Percentiles rank a stretch among this genome's conserved stretches.
Evolutionary conservation across 495 filamentous ascomycete species (phyloP).

Genomic region (Tuber magnatum): DNA sequence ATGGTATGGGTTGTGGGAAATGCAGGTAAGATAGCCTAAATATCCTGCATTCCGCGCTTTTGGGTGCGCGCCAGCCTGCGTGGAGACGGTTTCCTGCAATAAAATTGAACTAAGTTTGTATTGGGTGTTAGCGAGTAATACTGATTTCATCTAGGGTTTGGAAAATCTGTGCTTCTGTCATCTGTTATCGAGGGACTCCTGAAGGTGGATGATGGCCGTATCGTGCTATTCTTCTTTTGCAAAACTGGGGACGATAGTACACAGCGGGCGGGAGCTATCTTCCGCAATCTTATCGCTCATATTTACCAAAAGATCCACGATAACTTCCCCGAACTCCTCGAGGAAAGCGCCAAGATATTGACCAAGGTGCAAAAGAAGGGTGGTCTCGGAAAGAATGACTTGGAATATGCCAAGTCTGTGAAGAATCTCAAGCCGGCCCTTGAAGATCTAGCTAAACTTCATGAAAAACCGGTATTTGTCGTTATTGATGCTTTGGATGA

Average conservation of each 20-base stretch:
- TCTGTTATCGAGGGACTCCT: constrained; percentile 10
- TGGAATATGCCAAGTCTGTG: constrained; percentile 15
- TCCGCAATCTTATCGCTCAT: constrained; percentile 15
- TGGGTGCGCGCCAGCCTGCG: no score
- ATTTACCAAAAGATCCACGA: constrained; percentile 16
- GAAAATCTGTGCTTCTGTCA: constrained; percentile 20
- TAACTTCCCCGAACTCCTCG: not conserved
- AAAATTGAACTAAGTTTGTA: not conserved
- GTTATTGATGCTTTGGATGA: constrained; percentile 39
- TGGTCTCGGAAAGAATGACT: not conserved
- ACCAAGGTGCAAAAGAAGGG: constrained; percentile 7
- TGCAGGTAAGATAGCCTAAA: constrained; percentile 5
- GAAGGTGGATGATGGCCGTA: constrained; percentile 1
- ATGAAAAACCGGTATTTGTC: constrained; percentile 24
- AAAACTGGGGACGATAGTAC: constrained; percentile 20
- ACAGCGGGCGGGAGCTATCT: constrained; percentile 15
- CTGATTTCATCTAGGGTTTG: constrained; percentile 11
- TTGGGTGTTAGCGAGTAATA: not conserved
- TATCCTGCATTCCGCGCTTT: not conserved
- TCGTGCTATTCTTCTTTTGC: constrained; percentile 22
- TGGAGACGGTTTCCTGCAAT: not conserved
- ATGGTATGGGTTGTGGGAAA: constrained; percentile 19
- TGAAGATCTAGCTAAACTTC: constrained; percentile 7
- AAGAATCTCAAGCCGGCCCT: constrained; percentile 14
- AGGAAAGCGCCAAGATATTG: constrained; percentile 12